phyloP scores from a whole-genome alignment of 2,329 filamentous ascomycete genomes.

The Penicillium sp. region DNA sequence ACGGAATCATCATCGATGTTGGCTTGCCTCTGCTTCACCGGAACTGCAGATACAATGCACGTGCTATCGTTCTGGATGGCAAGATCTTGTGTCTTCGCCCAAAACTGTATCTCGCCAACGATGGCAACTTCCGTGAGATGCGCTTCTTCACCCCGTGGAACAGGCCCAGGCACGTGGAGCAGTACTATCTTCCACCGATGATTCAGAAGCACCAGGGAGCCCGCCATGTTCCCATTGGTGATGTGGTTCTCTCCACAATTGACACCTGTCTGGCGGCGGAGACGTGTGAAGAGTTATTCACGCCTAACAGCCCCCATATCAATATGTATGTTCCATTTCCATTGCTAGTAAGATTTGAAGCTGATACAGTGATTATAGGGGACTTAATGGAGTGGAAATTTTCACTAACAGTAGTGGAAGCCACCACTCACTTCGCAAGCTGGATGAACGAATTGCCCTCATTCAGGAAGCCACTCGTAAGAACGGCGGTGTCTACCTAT shows the following conservation, averaged over 20 bases:
- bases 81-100: slow-evolving; percentile 71
- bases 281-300: slow-evolving; percentile 70
- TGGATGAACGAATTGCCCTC: slow-evolving; percentile 63
- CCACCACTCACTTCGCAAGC: slow-evolving; percentile 68
- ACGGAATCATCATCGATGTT: slow-evolving; percentile 67
- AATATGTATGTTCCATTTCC: not conserved
- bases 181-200: slow-evolving; percentile 63
- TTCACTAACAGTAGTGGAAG: slow-evolving; percentile 69
- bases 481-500: slow-evolving; percentile 9
- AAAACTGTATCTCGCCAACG: slow-evolving; percentile 70
- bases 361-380: not conserved
- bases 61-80: slow-evolving; percentile 61
- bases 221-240: slow-evolving; percentile 64
- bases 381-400: slow-evolving; percentile 62
- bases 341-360: not conserved
- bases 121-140: slow-evolving; percentile 61
- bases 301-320: slow-evolving; percentile 38
- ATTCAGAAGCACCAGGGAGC: slow-evolving; percentile 59
- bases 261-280: slow-evolving; percentile 66
- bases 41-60: slow-evolving; percentile 4
- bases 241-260: slow-evolving; percentile 61
- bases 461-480: slow-evolving; percentile 64
- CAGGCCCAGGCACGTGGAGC: slow-evolving; percentile 56
- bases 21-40: slow-evolving; percentile 42
- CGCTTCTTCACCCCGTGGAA: slow-evolving; percentile 67